Conservation (phyloP, 2,329 filamentous ascomycete genomes). For the Arthrobotrys entomopaga region DNA sequence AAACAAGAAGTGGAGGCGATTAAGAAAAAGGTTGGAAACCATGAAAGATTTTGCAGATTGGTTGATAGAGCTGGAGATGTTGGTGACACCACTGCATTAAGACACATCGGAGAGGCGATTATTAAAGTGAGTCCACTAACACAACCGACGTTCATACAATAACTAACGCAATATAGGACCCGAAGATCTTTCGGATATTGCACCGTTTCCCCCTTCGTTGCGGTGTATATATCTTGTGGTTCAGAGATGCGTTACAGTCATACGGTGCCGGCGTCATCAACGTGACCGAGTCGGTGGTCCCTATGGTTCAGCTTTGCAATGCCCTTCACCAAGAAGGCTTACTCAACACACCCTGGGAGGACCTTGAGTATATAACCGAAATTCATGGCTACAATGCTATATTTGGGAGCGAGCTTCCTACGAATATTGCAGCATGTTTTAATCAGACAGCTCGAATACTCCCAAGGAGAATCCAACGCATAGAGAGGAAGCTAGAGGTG, state of each 20-base stretch:
- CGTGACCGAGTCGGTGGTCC: neutral
- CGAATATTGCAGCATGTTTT: neutral
- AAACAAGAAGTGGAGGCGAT: neutral
- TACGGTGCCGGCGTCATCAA: conserved; percentile 1
- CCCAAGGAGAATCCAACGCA: too few relatives aligned
- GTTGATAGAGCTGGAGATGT: too few relatives aligned
- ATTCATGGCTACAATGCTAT: conserved; percentile 4
- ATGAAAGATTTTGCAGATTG: too few relatives aligned
- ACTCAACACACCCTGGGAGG: neutral
- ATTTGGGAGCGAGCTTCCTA: neutral
- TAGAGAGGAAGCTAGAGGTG: neutral
- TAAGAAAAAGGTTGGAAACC: neutral
- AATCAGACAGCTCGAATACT: too few relatives aligned
- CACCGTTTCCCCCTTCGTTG: too few relatives aligned
- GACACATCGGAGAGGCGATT: too few relatives aligned
- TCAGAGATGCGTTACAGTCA: neutral
- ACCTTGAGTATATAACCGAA: neutral
- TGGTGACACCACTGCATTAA: too few relatives aligned
- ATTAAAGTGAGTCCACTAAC: too few relatives aligned
- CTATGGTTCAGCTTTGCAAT: conserved; percentile 1
- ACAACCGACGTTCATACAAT: too few relatives aligned
- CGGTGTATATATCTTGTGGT: too few relatives aligned
- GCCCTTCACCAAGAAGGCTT: neutral
- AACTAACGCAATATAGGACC: too few relatives aligned
- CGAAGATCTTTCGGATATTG: too few relatives aligned